Evolutionary conservation across 2,329 filamentous ascomycete species (phyloP).

Genomic region (Diplodia sapinea): DNA sequence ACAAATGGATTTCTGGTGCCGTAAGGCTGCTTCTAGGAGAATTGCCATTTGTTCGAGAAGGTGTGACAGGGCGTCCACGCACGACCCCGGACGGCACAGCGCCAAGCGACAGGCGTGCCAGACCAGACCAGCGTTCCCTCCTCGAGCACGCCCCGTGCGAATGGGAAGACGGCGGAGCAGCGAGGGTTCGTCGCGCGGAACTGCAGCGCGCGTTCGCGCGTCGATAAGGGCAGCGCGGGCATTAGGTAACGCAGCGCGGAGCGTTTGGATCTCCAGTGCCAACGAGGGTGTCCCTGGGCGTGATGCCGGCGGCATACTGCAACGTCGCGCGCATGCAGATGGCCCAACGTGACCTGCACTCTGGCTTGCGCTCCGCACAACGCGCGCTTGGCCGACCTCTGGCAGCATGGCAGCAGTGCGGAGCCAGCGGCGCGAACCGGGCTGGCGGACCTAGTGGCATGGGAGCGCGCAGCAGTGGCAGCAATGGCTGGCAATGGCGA

Average conservation of each 20-base stretch:
- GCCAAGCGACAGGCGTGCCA: slow-evolving; percentile 23
- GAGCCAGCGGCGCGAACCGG: slow-evolving; percentile 13
- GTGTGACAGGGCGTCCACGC: slow-evolving; percentile 1
- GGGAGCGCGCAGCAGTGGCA: slow-evolving; percentile 1
- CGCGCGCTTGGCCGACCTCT: slow-evolving; percentile 16
- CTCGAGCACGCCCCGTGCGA: slow-evolving; percentile 17
- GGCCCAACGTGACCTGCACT: slow-evolving; percentile 22
- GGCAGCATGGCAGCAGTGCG: slow-evolving; percentile 1
- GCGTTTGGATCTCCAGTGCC: slow-evolving; percentile 2
- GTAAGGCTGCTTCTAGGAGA: slow-evolving; percentile 31
- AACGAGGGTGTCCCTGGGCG: slow-evolving; percentile 24
- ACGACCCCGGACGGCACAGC: slow-evolving; percentile 17
- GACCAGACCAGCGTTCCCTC: slow-evolving; percentile 12
- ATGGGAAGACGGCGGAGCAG: slow-evolving; percentile 23
- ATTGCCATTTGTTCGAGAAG: slow-evolving; percentile 26
- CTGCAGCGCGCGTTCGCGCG: background rate
- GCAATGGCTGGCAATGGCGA: slow-evolving; percentile 6
- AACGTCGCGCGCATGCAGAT: slow-evolving; percentile 27
- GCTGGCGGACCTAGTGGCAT: background rate
- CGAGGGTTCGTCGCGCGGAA: slow-evolving; percentile 6
- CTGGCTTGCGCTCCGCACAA: slow-evolving; percentile 17
- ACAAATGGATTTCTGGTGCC: slow-evolving; percentile 33
- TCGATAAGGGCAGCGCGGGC: slow-evolving; percentile 22
- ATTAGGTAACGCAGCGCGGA: slow-evolving; percentile 28
- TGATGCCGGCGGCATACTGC: slow-evolving; percentile 17